phyloP scores from a whole-genome alignment of 2,329 filamentous ascomycete species.

The Fusarium protoensiforme region DNA sequence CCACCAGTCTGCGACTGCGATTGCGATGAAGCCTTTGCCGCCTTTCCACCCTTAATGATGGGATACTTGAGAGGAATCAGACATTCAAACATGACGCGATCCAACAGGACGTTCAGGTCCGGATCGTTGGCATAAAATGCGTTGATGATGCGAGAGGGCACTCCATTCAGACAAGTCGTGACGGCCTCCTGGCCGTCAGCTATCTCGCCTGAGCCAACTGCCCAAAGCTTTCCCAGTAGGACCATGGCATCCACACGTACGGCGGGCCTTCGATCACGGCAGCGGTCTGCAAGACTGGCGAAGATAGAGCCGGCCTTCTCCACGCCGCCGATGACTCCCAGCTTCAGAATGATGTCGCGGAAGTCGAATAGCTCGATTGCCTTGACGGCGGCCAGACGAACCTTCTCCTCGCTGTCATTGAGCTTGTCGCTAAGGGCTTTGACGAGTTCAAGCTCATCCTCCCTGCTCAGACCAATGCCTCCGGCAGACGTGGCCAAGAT shows the following conservation, averaged over 20 bases:
- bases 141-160: constrained; percentile 87
- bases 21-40: constrained; percentile 69
- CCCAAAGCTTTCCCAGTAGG: constrained; percentile 88
- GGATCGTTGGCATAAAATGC: constrained; percentile 90
- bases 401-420: constrained; percentile 89
- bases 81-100: constrained; percentile 86
- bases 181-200: constrained; percentile 83
- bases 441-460: constrained; percentile 82
- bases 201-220: constrained; percentile 90
- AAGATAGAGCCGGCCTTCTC: constrained; percentile 82
- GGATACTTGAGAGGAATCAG: constrained; percentile 93
- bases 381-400: constrained; percentile 88
- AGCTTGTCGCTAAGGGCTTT: constrained; percentile 82
- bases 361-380: constrained; percentile 85
- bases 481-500: constrained; percentile 93
- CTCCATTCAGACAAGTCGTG: constrained; percentile 78
- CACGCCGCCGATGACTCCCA: constrained; percentile 81
- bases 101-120: constrained; percentile 86
- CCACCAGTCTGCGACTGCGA: constrained; percentile 57
- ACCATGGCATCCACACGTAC: constrained; percentile 91
- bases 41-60: constrained; percentile 65
- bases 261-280: constrained; percentile 83
- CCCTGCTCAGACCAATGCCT: constrained; percentile 84
- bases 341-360: constrained; percentile 81
- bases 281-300: constrained; percentile 84